Conservation (phyloP, 331 rosid genomes). For the Quercus tomentella region DNA sequence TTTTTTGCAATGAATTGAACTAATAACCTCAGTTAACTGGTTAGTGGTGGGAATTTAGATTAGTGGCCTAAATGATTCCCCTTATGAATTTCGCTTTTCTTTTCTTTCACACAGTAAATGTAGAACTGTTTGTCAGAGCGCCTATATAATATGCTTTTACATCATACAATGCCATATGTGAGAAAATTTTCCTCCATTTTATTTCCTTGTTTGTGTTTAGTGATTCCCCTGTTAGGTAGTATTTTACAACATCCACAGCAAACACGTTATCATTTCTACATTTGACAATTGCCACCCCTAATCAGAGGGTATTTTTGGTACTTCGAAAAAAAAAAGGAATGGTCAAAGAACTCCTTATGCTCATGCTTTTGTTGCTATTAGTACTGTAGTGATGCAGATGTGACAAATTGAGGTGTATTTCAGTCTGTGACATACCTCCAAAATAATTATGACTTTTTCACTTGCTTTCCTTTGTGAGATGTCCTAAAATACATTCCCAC, state of each 20-base stretch:
- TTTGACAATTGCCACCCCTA: not conserved
- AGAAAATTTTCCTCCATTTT: not conserved
- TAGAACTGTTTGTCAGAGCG: not conserved
- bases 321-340: too few species aligned
- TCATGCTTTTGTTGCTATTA: too few species aligned
- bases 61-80: not conserved
- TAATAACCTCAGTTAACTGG: not conserved
- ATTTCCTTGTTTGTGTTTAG: not conserved
- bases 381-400: too few species aligned
- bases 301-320: too few species aligned
- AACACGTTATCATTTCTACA: not conserved
- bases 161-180: not conserved
- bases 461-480: too few species aligned
- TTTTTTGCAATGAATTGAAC: not conserved
- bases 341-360: too few species aligned
- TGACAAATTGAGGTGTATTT: too few species aligned
- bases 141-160: not conserved
- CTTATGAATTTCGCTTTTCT: not conserved
- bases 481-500: too few species aligned
- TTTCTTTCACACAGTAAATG: not conserved
- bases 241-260: not conserved
- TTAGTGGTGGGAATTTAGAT: not conserved
- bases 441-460: too few species aligned
- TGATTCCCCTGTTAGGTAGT: not conserved
- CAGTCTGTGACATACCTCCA: too few species aligned